Base-by-base conservation (phyloP, 108 stramenopile species). In the Stephanodiscus minutulus region DNA sequence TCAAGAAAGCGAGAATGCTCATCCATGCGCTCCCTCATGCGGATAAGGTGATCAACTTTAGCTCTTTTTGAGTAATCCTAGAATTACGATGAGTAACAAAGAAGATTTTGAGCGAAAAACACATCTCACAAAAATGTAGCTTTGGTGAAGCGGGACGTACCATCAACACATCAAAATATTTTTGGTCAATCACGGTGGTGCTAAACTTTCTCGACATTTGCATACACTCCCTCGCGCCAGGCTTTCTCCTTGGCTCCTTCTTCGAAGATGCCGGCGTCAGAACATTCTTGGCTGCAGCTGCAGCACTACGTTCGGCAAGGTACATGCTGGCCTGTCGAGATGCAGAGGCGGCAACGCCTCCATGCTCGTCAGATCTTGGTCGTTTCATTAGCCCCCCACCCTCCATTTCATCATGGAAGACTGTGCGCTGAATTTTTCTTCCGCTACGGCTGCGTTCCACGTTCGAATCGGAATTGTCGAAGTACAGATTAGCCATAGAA, bases 191-290 rank as follows among this genome's bases (percentile, higher is more conserved):
- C 5, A 87, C 71, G 17, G 70, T 61, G 7, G 78, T 77, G 12
- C 88, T 88, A 68, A 92, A 92, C 52, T 88, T 78, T 33, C 86
- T 72, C 7, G 87, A 85, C 18, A 91, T 87, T 57, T 95, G 93
- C 90, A 95, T 95, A 52, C 91, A 92, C 65, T 95, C 93, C 56
- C 93, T 74, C 31, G 93, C 93, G n/a, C 93, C 93, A 15, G 93
- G 91, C 67, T 95, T 95, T 41, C 93, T 87, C 35, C 90, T 76
- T 55, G 91, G 87, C 35, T 72, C 61, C 48, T 71, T 76, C 43
- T 61, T 73, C 8, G 63, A 43, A 20, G 70, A 64, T 18, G 24
- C 68, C 29, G 68, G 33, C 20, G 49, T n/a, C 43, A 55, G 46
- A 2, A 61, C 72, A 69, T 48, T 74, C 35, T 61, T 70, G n/a